phyloP scores from a whole-genome alignment of 176 grass and related monocot species.

The Tillandsia leiboldiana region DNA sequence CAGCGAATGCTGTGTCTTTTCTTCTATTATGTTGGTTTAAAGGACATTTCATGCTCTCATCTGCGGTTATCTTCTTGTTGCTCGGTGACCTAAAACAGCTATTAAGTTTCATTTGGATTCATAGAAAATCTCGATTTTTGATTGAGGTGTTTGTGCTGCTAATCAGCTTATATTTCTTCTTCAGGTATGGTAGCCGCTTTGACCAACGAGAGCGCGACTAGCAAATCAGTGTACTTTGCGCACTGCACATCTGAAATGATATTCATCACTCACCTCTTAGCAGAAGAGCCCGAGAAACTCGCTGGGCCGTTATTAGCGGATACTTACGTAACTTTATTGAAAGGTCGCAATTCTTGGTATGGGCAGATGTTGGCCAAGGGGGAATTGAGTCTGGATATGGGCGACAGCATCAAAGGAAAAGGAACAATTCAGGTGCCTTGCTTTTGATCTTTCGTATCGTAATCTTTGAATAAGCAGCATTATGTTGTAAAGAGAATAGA shows the following conservation, averaged over 20 bases:
- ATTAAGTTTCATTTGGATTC: no score
- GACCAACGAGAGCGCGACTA: conserved; percentile 96
- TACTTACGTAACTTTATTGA: conserved; percentile 89
- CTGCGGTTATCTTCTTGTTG: no score
- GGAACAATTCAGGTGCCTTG: conserved; percentile 87
- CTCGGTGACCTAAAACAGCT: no score
- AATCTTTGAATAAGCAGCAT: no score
- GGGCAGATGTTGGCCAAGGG: conserved; percentile 91
- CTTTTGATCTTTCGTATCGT: conserved; percentile 1
- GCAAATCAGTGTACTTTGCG: conserved; percentile 95
- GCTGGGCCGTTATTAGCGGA: conserved; percentile 91
- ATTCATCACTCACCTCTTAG: conserved; percentile 93
- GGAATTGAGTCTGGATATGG: conserved; percentile 83
- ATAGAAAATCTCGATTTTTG: no score
- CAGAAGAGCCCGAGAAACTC: conserved; percentile 93
- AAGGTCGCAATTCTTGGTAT: conserved; percentile 97
- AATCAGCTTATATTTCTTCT: conserved; percentile 25
- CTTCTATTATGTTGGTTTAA: conserved; percentile 7
- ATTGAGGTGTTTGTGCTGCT: conserved; percentile 6
- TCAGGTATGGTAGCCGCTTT: conserved; percentile 89
- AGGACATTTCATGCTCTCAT: not conserved
- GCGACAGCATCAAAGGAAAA: conserved; percentile 98
- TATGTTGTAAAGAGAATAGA: not conserved
- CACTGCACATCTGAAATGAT: conserved; percentile 99
- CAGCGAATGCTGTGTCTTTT: conserved; percentile 9